Conservation (phyloP, 208 protist species). For the Wallacemonas sp. region DNA sequence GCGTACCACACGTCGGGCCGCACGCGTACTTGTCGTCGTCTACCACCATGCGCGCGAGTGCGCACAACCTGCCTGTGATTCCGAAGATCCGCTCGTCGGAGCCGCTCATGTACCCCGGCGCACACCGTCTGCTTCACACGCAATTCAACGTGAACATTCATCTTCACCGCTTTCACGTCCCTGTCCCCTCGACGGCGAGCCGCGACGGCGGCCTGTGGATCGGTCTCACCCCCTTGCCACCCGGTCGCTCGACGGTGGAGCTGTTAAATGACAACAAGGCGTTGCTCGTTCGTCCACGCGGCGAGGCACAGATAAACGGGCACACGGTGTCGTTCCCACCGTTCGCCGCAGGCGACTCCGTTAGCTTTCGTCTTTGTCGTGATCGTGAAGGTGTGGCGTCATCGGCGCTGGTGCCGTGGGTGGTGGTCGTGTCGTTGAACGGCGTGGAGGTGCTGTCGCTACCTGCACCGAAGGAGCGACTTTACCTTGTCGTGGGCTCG, state of each 20-base stretch:
- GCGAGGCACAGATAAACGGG: not conserved
- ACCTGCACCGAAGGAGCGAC: constrained; percentile 19
- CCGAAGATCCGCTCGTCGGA: constrained; percentile 3
- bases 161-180: not conserved
- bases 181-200: not conserved
- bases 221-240: not conserved
- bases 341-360: constrained; percentile 42
- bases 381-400: not conserved
- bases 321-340: constrained; percentile 23
- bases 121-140: not conserved
- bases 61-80: not conserved
- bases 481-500: constrained; percentile 40
- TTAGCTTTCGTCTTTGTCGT: constrained; percentile 28
- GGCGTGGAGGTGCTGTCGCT: constrained; percentile 39
- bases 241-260: not conserved
- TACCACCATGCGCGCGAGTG: not conserved
- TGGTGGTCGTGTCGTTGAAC: constrained; percentile 47
- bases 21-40: not conserved
- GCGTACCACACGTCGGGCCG: not conserved
- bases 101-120: constrained; percentile 1
- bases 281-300: constrained; percentile 34
- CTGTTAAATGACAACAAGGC: constrained; percentile 15
- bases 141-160: not conserved
- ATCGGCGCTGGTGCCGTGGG: constrained; percentile 36
- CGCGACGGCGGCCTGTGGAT: not conserved